phyloP scores from a whole-genome alignment of 495 filamentous ascomycete genomes.

The Podospora sp. region DNA sequence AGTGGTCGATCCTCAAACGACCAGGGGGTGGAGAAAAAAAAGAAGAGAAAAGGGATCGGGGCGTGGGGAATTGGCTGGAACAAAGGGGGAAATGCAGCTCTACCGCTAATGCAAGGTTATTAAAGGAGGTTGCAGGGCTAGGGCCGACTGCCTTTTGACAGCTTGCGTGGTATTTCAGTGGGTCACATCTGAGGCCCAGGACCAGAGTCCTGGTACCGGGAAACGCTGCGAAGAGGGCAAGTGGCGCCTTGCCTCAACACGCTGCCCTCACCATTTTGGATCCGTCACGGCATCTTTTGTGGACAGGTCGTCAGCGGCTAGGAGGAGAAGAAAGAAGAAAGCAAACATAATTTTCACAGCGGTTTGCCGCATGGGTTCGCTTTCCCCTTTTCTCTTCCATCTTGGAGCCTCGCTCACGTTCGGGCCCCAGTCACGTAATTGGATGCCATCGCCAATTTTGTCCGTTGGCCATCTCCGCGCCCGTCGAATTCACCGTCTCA shows the following conservation, averaged over 20 bases:
- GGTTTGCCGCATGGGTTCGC: not conserved
- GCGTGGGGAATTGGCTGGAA: slow-evolving; percentile 10
- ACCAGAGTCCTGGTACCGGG: not conserved
- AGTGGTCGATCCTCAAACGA: slow-evolving; percentile 20
- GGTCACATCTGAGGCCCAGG: not conserved
- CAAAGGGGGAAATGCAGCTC: slow-evolving; percentile 10
- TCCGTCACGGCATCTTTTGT: not conserved
- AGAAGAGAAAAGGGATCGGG: not conserved
- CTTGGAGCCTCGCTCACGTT: not conserved
- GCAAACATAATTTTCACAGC: no score
- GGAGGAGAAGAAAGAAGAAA: no score
- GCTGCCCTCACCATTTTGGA: not conserved
- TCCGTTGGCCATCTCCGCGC: not conserved
- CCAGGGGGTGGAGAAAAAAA: slow-evolving; percentile 9
- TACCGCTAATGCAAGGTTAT: slow-evolving; percentile 47
- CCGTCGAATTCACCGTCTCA: not conserved
- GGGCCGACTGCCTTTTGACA: slow-evolving; percentile 19
- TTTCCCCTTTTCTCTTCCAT: not conserved
- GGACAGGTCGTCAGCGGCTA: no score
- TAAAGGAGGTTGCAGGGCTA: slow-evolving; percentile 38
- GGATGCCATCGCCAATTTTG: not conserved
- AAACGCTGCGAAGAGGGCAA: not conserved
- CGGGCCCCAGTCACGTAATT: not conserved
- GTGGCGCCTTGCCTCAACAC: not conserved
- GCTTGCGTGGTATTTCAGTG: not conserved